A percentile compares a stretch with the other conserved stretches of the same genome.
These are phyloP conservation scores for Lepidium didymum DNA, from an alignment of 345 rosid species.

Conservation along the genomic window DNA sequence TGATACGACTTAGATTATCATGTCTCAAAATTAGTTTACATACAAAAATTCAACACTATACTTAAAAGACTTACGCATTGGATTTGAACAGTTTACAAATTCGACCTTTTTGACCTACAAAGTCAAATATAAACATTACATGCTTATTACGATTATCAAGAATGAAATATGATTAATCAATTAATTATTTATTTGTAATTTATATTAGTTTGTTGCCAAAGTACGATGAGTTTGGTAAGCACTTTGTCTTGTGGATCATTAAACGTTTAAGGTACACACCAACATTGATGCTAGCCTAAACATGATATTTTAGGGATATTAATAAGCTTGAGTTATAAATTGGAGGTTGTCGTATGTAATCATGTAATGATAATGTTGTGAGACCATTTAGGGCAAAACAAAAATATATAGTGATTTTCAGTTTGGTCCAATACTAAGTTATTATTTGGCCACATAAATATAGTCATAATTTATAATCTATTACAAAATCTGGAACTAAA, in stretches of 20 bases:
- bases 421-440: too few species aligned
- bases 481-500: too few species aligned
- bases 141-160: slow-evolving; percentile 7
- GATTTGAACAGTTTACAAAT: slow-evolving; percentile 10
- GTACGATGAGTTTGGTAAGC: not conserved
- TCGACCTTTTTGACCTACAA: slow-evolving; percentile 3
- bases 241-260: not conserved
- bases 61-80: slow-evolving; percentile 11
- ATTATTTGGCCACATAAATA: too few species aligned
- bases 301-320: too few species aligned
- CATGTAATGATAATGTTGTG: too few species aligned
- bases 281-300: too few species aligned
- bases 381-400: too few species aligned
- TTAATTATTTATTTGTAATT: not conserved
- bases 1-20: slow-evolving; percentile 20
- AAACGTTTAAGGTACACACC: not conserved
- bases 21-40: slow-evolving; percentile 10
- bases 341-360: too few species aligned
- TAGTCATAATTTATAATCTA: too few species aligned
- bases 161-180: not conserved
- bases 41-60: not conserved
- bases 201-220: not conserved
- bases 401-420: too few species aligned
- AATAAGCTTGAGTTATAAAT: too few species aligned
- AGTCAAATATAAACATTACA: slow-evolving; percentile 10